Conservation (phyloP, 208 protist species). For the Acanthamoeba healyi region DNA sequence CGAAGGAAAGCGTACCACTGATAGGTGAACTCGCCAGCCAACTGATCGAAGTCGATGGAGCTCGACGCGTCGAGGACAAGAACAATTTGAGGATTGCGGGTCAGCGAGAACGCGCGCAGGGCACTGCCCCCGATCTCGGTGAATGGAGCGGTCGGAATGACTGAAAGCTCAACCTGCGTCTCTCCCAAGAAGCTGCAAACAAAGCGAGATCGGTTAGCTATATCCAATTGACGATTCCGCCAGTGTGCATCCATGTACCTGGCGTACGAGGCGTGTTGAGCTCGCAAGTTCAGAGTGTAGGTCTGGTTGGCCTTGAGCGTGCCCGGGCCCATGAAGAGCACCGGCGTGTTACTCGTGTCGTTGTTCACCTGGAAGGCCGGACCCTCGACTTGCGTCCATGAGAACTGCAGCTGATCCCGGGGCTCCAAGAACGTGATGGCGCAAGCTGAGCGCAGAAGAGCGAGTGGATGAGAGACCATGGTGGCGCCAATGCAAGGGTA, state of each 20-base stretch:
- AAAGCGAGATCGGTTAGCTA: no score
- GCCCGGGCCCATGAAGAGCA: constrained; percentile 35
- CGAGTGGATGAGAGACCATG: background rate
- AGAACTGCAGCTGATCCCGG: constrained; percentile 19
- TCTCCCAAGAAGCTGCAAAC: background rate
- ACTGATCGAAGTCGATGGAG: constrained; percentile 49
- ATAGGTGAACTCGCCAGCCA: constrained; percentile 6
- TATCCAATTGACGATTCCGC: no score
- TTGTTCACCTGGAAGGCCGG: constrained; percentile 4
- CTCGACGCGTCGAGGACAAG: constrained; percentile 49
- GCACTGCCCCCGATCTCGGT: constrained; percentile 24
- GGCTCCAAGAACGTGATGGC: constrained; percentile 17
- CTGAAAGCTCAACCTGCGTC: constrained; percentile 6
- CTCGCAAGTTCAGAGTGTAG: constrained; percentile 10
- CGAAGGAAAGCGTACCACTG: background rate
- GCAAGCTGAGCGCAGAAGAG: background rate
- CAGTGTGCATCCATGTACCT: no score
- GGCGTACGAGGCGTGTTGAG: constrained; percentile 11
- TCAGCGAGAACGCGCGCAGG: background rate
- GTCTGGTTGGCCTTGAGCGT: background rate
- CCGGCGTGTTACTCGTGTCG: constrained; percentile 16
- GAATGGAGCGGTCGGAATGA: background rate
- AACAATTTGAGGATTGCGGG: background rate
- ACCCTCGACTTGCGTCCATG: constrained; percentile 26
- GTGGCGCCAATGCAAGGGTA: background rate